Base-by-base conservation (phyloP, 306 rosid species). In the Ormosia emarginata region DNA sequence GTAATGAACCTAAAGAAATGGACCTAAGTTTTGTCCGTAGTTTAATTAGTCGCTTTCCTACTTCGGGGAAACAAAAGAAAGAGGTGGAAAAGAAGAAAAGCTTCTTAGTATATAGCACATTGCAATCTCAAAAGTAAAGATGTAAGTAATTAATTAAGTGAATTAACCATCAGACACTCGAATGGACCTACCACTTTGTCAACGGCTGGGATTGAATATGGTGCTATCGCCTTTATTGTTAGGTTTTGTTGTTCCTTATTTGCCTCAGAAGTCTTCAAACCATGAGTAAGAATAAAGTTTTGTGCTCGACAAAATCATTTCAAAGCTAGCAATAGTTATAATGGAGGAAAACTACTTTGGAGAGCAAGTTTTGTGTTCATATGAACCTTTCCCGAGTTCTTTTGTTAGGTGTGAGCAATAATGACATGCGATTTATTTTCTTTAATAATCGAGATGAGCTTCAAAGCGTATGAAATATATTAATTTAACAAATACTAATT, bases 261-360 rank as follows among this genome's bases (percentile, higher is more conserved):
- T 71, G 46, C 84, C 88, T 63, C 79, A 52, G 55, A 86, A 75
- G 40, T 79, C 71, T 61, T 81, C 75, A 82, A 82, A 86, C 83
- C 74, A 85, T 77, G 79, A 58, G 68, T 52, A 37, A 55, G 79
- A 82, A 69, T 40, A 81, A 81, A 77, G 84, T 44, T 7, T 90
- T 74, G 89, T 91, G 91, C 87, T 78, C 74, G 96, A 91, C 96
- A 91, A 85, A 85, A 90, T 90, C 89, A 91, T 91, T 86, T 43
- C 69, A 76, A 74, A 79, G 77, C 83, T 79, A 79, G 71, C 79
- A 62, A 74, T 15, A 75, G 57, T 64, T 56, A 56, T 49, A 80
- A 71, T 79, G 82, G 79, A 77, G 34, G 65, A 71, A 85, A 83
- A 74, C 81, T 57, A 81, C 78, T 88, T 81, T 78, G 49, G 44